phyloP scores from a whole-genome alignment of 352 stramenopile genomes.

The Aphanomyces cochlioides region DNA sequence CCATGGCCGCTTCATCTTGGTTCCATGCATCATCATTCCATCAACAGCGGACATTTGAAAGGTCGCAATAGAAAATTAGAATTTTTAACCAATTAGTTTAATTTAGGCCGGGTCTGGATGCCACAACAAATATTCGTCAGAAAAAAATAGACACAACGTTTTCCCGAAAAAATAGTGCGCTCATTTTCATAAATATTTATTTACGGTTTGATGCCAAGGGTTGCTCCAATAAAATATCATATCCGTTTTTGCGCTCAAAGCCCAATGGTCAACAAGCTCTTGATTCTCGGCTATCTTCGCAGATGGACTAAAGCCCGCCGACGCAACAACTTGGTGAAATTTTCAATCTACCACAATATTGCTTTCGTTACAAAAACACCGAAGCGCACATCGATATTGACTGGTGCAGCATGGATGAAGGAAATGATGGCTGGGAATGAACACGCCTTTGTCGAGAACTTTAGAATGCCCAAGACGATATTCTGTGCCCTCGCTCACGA shows the following conservation, averaged over 20 bases:
- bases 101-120: not conserved
- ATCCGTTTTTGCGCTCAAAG: no score
- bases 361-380: not conserved
- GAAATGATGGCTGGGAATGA: slow-evolving; percentile 10
- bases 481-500: not conserved
- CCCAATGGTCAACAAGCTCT: no score
- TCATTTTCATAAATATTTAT: slow-evolving; percentile 1
- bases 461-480: not conserved
- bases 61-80: not conserved
- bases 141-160: not conserved
- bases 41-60: not conserved
- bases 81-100: not conserved
- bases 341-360: not conserved
- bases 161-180: not conserved
- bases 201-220: not conserved
- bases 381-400: slow-evolving; percentile 4
- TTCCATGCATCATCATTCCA: not conserved
- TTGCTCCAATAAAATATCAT: no score
- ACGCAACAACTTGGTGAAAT: not conserved
- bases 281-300: no score
- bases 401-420: not conserved
- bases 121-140: not conserved
- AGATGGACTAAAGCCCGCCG: not conserved
- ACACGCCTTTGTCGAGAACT: slow-evolving; percentile 4
- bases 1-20: no score